Evolutionary conservation across 1,284 basidiomycete genomes (phyloP), one percentile per base, ranked within the genome.

Genomic region (Apiotrichum brassicae): DNA sequence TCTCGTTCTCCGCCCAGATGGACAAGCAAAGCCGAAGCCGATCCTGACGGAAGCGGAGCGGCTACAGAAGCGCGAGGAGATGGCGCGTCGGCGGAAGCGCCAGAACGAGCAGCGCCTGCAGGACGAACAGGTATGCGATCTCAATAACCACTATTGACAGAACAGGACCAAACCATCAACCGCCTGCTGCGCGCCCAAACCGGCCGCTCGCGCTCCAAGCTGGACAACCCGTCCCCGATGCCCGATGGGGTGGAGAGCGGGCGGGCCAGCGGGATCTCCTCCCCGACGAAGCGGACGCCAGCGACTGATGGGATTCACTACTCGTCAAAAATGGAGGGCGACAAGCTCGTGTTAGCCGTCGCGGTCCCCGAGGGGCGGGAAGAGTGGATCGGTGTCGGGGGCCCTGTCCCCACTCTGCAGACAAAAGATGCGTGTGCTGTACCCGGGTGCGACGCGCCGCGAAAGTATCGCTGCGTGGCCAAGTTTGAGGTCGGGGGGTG

Each of bases 101-200:
- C 76, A 92, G 53, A 84, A 81, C 18, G 90, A 92, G 71, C 91
- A 92, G 77, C 88, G 87, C 69, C 76, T 91, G 19, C 87, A 93
- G 66, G 90, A 94, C 62, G 90, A 94, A 69, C 93, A 93, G 80
- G 88, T 84, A 51, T 66, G 28, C 13, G 19, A 25, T 7, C 6
- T 34, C 33, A 16, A 13, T 34, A 16, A 33, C 16, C 11, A 20
- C 18, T 16, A 11, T 2, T 24, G 20, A 3, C 38, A n/a, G 3
- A 13, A 14, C 38, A 72, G 69, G 68, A 68, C 49, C 86, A 90
- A 68, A 90, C 90, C 0, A 94, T 94, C 71, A 93, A 93, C 62
- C 83, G 88, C 18, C 78, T 94, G 3, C 80, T 93, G 26, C 90
- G 89, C 68, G 92, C 92, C 64, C 86, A 89, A 65, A 83, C 84